These are phyloP conservation scores for Santalum album DNA, from an alignment of 164 flowering plant genomes.

Conservation along the genomic window DNA sequence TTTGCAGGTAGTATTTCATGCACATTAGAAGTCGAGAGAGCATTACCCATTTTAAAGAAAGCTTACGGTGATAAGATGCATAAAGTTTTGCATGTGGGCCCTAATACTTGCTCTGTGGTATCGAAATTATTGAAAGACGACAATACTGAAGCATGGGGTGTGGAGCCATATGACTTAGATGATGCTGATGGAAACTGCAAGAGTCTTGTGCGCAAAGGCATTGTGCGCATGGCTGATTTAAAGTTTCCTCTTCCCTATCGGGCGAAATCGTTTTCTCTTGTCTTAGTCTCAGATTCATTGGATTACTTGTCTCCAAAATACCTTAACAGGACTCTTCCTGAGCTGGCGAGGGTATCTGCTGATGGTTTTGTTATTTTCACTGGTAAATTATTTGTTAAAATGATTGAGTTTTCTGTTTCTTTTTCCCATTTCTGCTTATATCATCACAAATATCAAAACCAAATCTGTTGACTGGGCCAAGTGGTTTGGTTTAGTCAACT, in stretches of 20 bases:
- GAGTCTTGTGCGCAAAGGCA: constrained; percentile 64
- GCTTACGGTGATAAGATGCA: constrained; percentile 80
- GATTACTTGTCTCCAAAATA: constrained; percentile 90
- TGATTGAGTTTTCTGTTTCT: too few species aligned
- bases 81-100: constrained; percentile 88
- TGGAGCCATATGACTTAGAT: constrained; percentile 88
- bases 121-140: constrained; percentile 68
- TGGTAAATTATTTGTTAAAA: too few species aligned
- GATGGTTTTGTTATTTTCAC: too few species aligned
- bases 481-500: too few species aligned
- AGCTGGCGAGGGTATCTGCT: constrained; percentile 64
- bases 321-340: constrained; percentile 85
- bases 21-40: constrained; percentile 62
- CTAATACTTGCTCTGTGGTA: constrained; percentile 81
- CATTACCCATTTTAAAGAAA: constrained; percentile 66
- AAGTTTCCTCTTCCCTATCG: constrained; percentile 89
- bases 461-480: too few species aligned
- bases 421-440: too few species aligned
- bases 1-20: constrained; percentile 60
- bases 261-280: constrained; percentile 72
- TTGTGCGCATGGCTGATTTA: constrained; percentile 85
- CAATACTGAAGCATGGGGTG: constrained; percentile 88
- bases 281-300: constrained; percentile 82
- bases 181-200: constrained; percentile 70
- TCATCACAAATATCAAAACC: too few species aligned